These are phyloP conservation scores for Metarhizium guizhouense DNA, from an alignment of 2,329 filamentous ascomycete species.

Conservation along the genomic window DNA sequence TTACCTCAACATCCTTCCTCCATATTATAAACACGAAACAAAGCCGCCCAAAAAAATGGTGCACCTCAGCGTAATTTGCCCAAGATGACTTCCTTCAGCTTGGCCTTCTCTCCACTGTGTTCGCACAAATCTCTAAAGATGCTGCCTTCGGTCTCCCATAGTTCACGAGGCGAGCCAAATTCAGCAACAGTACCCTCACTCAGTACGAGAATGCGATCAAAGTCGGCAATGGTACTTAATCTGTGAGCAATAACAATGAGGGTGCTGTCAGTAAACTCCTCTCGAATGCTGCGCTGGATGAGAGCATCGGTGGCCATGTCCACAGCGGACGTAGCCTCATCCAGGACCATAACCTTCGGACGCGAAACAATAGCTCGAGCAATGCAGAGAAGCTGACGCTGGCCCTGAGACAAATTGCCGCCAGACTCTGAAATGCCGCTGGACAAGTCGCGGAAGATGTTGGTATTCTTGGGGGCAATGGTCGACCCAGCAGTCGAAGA, in stretches of 20 bases:
- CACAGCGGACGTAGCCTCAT: slow-evolving; percentile 71
- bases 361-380: slow-evolving; percentile 63
- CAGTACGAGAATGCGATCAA: slow-evolving; percentile 65
- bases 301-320: slow-evolving; percentile 68
- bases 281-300: slow-evolving; percentile 64
- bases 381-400: slow-evolving; percentile 67
- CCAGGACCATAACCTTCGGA: slow-evolving; percentile 70
- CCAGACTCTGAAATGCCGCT: slow-evolving; percentile 63
- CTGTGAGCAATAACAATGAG: slow-evolving; percentile 69
- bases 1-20: background rate
- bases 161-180: slow-evolving; percentile 53
- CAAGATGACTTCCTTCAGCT: slow-evolving; percentile 37
- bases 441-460: slow-evolving; percentile 54
- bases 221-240: slow-evolving; percentile 68
- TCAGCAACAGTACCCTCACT: slow-evolving; percentile 59
- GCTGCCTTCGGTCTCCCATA: slow-evolving; percentile 45
- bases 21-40: background rate
- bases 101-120: slow-evolving; percentile 50
- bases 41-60: background rate
- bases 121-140: slow-evolving; percentile 56
- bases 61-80: slow-evolving; percentile 2
- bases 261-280: slow-evolving; percentile 61
- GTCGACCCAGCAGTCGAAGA: slow-evolving; percentile 25
- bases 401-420: slow-evolving; percentile 66
- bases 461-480: slow-evolving; percentile 41